These are phyloP conservation scores for Ziziphus jujuba DNA, from an alignment of 306 rosid species.

Conservation along the genomic window DNA sequence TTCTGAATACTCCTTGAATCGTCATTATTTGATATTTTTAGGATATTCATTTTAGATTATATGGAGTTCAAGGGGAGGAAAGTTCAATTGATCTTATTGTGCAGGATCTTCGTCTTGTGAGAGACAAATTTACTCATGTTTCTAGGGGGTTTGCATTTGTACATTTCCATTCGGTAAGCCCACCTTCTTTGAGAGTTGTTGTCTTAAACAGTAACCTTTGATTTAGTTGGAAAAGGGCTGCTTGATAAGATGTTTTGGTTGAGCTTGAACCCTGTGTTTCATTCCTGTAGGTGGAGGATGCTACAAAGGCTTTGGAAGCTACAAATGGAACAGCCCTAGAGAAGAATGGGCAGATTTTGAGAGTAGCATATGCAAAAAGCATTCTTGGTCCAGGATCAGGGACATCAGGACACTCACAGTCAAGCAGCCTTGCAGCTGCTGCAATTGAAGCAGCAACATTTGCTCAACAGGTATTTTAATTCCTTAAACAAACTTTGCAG, in stretches of 20 bases:
- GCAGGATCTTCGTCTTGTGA: slow-evolving; percentile 97
- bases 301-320: slow-evolving; percentile 89
- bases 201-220: too few relatives aligned
- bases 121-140: slow-evolving; percentile 97
- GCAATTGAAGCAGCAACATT: slow-evolving; percentile 99
- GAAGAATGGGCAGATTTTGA: slow-evolving; percentile 89
- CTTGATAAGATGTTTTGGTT: not conserved
- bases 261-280: slow-evolving; percentile 18
- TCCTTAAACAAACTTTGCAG: not conserved
- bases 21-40: not conserved
- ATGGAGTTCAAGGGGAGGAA: not conserved
- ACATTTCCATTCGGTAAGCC: slow-evolving; percentile 89
- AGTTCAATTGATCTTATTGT: slow-evolving; percentile 26
- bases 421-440: slow-evolving; percentile 97
- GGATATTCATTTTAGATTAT: not conserved
- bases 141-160: slow-evolving; percentile 98
- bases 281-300: slow-evolving; percentile 78
- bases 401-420: slow-evolving; percentile 75
- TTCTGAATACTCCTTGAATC: slow-evolving; percentile 16
- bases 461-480: slow-evolving; percentile 76
- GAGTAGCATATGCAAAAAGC: slow-evolving; percentile 98
- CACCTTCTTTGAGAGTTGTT: not conserved
- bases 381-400: slow-evolving; percentile 88
- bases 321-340: slow-evolving; percentile 88
- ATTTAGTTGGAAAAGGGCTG: too few relatives aligned